Evolutionary conservation across 2,329 filamentous ascomycete genomes (phyloP).

Genomic region (Diaporthe sp.): DNA sequence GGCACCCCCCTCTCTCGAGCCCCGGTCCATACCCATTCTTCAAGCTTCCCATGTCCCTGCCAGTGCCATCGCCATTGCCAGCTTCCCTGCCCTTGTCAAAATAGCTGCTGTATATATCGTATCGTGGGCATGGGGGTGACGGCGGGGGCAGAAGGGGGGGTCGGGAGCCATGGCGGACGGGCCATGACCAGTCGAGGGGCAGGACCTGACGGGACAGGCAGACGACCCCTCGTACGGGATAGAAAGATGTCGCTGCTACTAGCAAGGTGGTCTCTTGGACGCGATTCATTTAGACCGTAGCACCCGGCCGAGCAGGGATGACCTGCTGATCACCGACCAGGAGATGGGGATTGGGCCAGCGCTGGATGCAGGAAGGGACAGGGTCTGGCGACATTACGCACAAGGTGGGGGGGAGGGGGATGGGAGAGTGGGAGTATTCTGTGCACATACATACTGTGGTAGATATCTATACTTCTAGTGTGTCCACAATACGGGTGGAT

Average conservation of each 20-base stretch:
- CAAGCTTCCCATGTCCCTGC: conserved; percentile 36
- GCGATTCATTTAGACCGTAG: conserved; percentile 37
- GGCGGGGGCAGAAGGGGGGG: conserved; percentile 12
- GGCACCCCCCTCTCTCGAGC: conserved; percentile 14
- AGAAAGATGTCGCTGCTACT: conserved; percentile 13
- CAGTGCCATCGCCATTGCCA: conserved; percentile 19
- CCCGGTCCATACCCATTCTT: conserved; percentile 33
- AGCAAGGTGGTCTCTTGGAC: neutral
- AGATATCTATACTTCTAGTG: neutral
- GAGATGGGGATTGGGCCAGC: conserved; percentile 26
- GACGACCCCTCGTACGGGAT: conserved; percentile 9
- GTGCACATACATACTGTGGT: neutral
- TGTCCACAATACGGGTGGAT: conserved; percentile 15
- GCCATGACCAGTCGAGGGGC: conserved; percentile 12
- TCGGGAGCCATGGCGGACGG: conserved; percentile 11
- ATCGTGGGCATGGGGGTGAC: conserved; percentile 25
- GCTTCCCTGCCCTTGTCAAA: conserved; percentile 26
- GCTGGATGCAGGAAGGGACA: conserved; percentile 37
- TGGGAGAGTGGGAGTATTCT: conserved; percentile 4
- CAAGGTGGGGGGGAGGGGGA: conserved; percentile 8
- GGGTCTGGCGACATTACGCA: conserved; percentile 36
- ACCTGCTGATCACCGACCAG: conserved; percentile 30
- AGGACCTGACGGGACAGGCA: conserved; percentile 13
- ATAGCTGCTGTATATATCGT: conserved; percentile 11
- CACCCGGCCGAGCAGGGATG: conserved; percentile 6